Conservation (phyloP, 306 rosid species). For the peach (Prunus persica) region DNA sequence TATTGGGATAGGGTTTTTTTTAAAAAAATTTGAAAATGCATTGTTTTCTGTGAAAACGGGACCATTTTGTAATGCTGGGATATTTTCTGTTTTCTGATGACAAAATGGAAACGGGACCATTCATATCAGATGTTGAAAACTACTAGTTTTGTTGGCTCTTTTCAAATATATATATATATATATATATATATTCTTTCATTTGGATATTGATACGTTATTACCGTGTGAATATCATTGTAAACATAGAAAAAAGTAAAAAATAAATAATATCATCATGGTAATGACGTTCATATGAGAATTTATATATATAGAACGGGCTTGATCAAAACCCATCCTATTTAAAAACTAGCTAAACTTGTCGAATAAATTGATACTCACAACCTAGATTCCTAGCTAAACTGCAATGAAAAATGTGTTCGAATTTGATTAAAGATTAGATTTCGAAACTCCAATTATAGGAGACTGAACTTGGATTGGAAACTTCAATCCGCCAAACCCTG, state of each 20-base stretch:
- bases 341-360: no score
- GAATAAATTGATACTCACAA: no score
- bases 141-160: no score
- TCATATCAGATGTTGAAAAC: neutral
- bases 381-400: no score
- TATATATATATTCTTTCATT: no score
- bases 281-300: no score
- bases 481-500: neutral
- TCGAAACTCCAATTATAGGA: neutral
- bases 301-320: no score
- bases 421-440: no score
- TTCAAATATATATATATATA: no score
- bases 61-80: slow-evolving; percentile 18
- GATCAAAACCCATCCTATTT: no score
- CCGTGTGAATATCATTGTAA: accelerated
- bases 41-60: slow-evolving; percentile 23
- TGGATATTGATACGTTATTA: no score
- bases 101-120: neutral
- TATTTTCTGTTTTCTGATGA: neutral
- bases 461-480: neutral
- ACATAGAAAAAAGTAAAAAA: accelerated
- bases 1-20: neutral
- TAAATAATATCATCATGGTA: accelerated
- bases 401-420: no score
- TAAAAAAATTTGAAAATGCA: slow-evolving; percentile 9